Evolutionary conservation across 73 alveolate genomes (phyloP), one percentile per base, ranked within the genome.

Genomic region (Urostyla sp.): DNA sequence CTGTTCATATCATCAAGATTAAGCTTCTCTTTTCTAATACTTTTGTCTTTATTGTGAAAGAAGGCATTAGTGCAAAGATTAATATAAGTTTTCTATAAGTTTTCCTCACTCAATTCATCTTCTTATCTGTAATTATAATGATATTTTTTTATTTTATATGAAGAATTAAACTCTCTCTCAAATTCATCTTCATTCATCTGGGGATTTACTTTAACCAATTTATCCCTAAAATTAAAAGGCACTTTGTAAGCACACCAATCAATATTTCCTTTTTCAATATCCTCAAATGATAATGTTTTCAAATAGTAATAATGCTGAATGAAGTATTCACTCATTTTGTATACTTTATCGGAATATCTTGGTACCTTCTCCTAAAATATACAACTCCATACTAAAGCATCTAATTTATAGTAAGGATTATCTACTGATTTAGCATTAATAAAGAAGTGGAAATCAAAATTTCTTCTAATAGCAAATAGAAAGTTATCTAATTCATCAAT

Each of bases 291-390:
- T 11, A 85, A 69, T 8, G 91, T 59, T 35, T 84, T 74, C 6
- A 92, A 46, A 60, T 87, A 92, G 45, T 84, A 84, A 54, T 72
- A 88, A 45, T 83, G 87, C 50, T 75, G 46, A 35, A 76, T 55
- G 34, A 92, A 63, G 48, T 92, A 92, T 51, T 92, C 97, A 46
- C 94, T 89, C 90, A 92, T 89, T 54, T 75, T 82, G 66, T 88
- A 92, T 1, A 92, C 97, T 55, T 83, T 86, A 16, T 89, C 92
- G 15, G 88, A 54, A 53, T 92, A 92, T 67, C 97, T 51, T 36
- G 97, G 97, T 6, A 92, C 91, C 59, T 92, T 92, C 79, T 92
- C 97, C 54, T 88, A 91, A 76, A 77, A 92, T 35, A 92, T 60
- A 38, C 89, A 44, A 3, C 77, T 72, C 97, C 97, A 92, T 26